Percentiles rank a stretch among this genome's conserved stretches.
Conservation (phyloP, 768 basidiomycete genomes). For the Auricularia auricula-judae region DNA sequence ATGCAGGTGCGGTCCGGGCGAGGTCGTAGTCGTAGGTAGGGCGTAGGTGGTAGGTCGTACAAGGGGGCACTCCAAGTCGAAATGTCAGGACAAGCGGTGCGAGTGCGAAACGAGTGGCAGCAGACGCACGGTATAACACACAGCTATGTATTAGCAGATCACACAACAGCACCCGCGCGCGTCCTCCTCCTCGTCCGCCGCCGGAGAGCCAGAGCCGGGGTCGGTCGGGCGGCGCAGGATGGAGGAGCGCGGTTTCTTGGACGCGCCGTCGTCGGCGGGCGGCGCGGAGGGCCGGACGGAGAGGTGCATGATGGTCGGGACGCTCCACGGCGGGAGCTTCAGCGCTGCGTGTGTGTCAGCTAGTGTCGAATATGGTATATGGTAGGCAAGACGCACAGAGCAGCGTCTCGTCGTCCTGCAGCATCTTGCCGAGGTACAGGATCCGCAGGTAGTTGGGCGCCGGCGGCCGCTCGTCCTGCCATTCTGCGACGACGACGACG, state of each 20-base stretch:
- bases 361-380: no score
- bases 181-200: not conserved
- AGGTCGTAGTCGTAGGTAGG: no score
- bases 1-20: no score
- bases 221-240: not conserved
- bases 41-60: no score
- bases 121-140: no score
- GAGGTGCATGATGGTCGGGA: conserved; percentile 63
- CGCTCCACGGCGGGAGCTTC: not conserved
- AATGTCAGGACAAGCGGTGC: no score
- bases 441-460: conserved; percentile 68
- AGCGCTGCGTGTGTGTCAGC: not conserved
- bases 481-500: conserved; percentile 31
- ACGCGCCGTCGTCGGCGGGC: conserved; percentile 34
- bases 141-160: not conserved
- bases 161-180: not conserved
- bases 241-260: conserved; percentile 35
- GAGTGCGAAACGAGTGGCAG: no score
- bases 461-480: conserved; percentile 70
- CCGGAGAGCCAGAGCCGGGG: not conserved
- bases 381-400: conserved; percentile 52
- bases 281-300: conserved; percentile 53
- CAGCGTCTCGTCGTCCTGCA: conserved; percentile 77
- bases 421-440: conserved; percentile 64
- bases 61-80: no score